phyloP scores from a whole-genome alignment of 176 grass and related monocot genomes.

The Aegilops tauschii region DNA sequence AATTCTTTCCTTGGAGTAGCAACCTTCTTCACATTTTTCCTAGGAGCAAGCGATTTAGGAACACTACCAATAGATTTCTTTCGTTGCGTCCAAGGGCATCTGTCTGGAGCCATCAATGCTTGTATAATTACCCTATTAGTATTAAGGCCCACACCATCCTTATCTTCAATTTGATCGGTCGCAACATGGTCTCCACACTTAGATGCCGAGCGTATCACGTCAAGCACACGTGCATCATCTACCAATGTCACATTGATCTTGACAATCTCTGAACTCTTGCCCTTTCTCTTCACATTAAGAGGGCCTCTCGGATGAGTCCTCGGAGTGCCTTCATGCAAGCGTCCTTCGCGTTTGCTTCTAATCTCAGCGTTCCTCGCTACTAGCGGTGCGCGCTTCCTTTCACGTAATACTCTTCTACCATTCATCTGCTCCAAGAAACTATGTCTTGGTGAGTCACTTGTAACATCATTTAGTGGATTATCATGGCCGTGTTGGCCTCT shows the following conservation, averaged over 20 bases:
- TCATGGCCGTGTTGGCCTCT: background rate
- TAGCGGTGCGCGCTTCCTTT: background rate
- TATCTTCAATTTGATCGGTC: background rate
- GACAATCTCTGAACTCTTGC: background rate
- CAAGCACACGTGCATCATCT: background rate
- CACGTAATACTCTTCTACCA: background rate
- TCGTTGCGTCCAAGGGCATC: conserved; percentile 43
- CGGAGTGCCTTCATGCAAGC: background rate
- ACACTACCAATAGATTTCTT: conserved; percentile 20
- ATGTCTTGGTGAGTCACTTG: background rate
- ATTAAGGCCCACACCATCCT: conserved; percentile 18
- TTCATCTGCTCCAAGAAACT: conserved; percentile 6
- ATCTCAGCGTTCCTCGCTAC: background rate
- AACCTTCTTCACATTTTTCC: conserved; percentile 16
- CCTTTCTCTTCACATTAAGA: conserved; percentile 15
- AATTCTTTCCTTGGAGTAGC: background rate
- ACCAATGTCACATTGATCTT: background rate
- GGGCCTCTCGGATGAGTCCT: background rate
- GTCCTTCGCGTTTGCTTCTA: conserved; percentile 1
- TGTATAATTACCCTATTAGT: conserved; percentile 32
- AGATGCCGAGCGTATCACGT: background rate
- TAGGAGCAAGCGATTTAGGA: conserved; percentile 18
- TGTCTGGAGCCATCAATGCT: conserved; percentile 47
- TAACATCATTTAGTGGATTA: background rate
- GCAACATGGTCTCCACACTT: conserved; percentile 6